phyloP scores from a whole-genome alignment of 2,329 filamentous ascomycete genomes.

The Colletotrichum tropicale region DNA sequence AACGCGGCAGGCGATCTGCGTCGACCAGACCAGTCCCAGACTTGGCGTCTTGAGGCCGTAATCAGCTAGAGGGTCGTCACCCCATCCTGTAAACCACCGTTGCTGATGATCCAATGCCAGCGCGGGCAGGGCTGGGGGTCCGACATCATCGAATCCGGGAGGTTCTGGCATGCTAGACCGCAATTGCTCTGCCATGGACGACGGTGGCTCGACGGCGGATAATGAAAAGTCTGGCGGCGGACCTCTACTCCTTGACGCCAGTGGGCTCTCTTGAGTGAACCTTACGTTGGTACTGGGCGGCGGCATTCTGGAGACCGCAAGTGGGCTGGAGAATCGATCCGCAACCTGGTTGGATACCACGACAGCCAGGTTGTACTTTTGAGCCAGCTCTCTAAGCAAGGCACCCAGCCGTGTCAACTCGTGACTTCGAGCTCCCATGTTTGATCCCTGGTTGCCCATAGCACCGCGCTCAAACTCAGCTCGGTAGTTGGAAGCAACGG shows the following conservation, averaged over 20 bases:
- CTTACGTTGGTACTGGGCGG: constrained; percentile 15
- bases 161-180: constrained; percentile 37
- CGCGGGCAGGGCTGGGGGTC: constrained; percentile 48
- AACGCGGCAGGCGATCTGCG: constrained; percentile 83
- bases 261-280: constrained; percentile 50
- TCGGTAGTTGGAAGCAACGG: constrained; percentile 93
- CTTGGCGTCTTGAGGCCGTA: constrained; percentile 78
- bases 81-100: constrained; percentile 95
- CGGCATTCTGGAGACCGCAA: constrained; percentile 24
- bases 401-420: constrained; percentile 81
- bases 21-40: constrained; percentile 88
- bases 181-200: constrained; percentile 40
- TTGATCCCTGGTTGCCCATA: constrained; percentile 47
- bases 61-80: constrained; percentile 63
- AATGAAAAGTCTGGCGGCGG: constrained; percentile 30
- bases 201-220: constrained; percentile 36
- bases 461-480: constrained; percentile 77
- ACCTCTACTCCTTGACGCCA: constrained; percentile 48
- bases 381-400: constrained; percentile 77
- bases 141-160: constrained; percentile 45
- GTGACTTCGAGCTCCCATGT: constrained; percentile 76
- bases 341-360: constrained; percentile 96
- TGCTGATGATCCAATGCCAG: constrained; percentile 88
- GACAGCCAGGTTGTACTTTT: constrained; percentile 76
- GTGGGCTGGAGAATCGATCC: constrained; percentile 70